Base-by-base conservation (phyloP, 805 yeast species). In the Isabelozyma heimii region DNA sequence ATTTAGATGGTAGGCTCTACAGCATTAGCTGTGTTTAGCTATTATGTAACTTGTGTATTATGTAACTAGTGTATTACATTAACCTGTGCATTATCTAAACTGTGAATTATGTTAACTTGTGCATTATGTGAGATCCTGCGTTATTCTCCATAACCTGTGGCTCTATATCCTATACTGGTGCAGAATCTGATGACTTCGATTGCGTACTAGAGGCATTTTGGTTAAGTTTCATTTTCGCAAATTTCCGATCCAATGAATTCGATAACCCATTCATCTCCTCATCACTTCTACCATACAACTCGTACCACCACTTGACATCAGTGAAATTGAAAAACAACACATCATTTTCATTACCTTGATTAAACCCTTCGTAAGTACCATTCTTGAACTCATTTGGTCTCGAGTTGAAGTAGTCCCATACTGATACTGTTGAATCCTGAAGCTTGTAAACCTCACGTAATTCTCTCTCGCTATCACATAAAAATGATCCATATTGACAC, bases 401-500 rank as follows among this genome's bases (percentile, higher is more conserved):
- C 5, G 96, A 87, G 47, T 83, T 74, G 70, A 94, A 92, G 62
- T 94, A 91, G 65, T 91, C 96, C 98, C 98, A 91, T 1, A 87
- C 97, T 12, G 92, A 83, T 33, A 88, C 76, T 0, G 97, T 87
- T 10, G 75, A 70, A 2, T 66, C 56, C 7, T 58, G 62, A 1
- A 82, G 65, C 9, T 74, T 63, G 26, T 73, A 66, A 1, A 56
- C 52, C 17, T 59, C 53, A n/a, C 67, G 69, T 7, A 69, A 58
- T 50, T 89, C 96, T 44, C 67, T 64, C 61, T 94, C 97, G 42
- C 80, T 77, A 60, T 94, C 86, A 55, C 81, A 83, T 46, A 94
- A 64, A 58, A 94, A 94, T 1, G 96, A 84, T 3, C 98, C 98
- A 66, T 91, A 94, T 65, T 94, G 98, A 58, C 98, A 91, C 0